Conservation (phyloP, 2,329 filamentous ascomycete species). For the Tolypocladium cylindrosporum region DNA sequence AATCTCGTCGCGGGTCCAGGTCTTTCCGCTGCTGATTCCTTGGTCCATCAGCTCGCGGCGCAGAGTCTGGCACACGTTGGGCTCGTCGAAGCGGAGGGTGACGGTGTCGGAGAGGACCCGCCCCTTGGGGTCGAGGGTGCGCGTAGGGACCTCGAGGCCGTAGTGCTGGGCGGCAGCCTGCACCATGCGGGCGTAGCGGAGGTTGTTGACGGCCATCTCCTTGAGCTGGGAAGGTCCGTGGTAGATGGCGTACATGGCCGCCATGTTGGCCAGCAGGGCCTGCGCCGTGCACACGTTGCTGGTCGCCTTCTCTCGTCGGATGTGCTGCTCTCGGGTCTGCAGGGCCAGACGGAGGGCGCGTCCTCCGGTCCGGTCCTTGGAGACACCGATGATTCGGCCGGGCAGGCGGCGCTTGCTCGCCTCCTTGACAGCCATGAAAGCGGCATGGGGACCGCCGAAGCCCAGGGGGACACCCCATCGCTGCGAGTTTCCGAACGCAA, state of each 20-base stretch:
- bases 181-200: conserved; percentile 60
- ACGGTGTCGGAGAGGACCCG: conserved; percentile 72
- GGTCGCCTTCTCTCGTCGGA: conserved; percentile 90
- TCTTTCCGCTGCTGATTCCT: conserved; percentile 69
- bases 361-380: conserved; percentile 78
- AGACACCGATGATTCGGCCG: conserved; percentile 80
- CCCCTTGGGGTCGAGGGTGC: conserved; percentile 44
- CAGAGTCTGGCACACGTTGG: conserved; percentile 10
- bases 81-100: conserved; percentile 41
- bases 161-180: conserved; percentile 52
- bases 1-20: conserved; percentile 13
- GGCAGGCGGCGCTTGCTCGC: conserved; percentile 93
- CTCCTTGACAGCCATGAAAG: conserved; percentile 87
- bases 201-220: conserved; percentile 69
- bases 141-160: conserved; percentile 53
- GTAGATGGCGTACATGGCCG: conserved; percentile 86
- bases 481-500: conserved; percentile 89
- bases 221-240: conserved; percentile 79
- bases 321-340: conserved; percentile 93
- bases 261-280: conserved; percentile 91
- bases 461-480: conserved; percentile 87
- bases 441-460: conserved; percentile 89
- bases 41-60: conserved; percentile 34
- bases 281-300: conserved; percentile 97
- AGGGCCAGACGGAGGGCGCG: conserved; percentile 74